phyloP scores from a whole-genome alignment of 441 rosid species.

The Bruguiera hainesii region DNA sequence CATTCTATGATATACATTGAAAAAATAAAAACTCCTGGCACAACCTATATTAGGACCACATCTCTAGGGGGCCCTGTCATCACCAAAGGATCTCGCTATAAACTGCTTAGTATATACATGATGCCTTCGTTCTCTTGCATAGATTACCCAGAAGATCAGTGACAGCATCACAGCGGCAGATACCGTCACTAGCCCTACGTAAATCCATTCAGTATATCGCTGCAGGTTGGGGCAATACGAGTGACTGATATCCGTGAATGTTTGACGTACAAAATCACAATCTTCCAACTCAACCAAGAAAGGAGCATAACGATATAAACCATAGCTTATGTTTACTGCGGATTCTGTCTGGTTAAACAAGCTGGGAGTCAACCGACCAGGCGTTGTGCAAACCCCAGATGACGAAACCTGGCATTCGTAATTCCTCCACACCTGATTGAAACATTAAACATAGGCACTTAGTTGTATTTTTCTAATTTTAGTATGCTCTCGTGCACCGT shows the following conservation, averaged over 20 bases:
- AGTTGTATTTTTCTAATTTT: neutral
- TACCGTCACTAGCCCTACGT: conserved; percentile 63
- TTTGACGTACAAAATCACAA: conserved; percentile 69
- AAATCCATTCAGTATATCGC: conserved; percentile 50
- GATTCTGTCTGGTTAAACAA: conserved; percentile 53
- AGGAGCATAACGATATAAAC: conserved; percentile 65
- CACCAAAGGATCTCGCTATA: neutral
- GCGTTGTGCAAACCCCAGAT: conserved; percentile 51
- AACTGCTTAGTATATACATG: conserved; percentile 52
- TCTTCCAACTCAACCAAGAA: conserved; percentile 64
- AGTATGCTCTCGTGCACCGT: no score
- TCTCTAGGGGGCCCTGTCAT: neutral
- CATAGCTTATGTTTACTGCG: conserved; percentile 67
- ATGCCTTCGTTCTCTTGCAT: conserved; percentile 75
- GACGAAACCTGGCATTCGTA: conserved; percentile 57
- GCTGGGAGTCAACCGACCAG: conserved; percentile 72
- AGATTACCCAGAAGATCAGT: conserved; percentile 78
- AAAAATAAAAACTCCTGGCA: no score
- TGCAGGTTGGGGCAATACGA: conserved; percentile 63
- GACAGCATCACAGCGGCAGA: conserved; percentile 77
- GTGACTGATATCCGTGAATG: conserved; percentile 48
- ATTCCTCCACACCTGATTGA: conserved; percentile 41
- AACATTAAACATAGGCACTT: neutral
- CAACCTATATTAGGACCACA: no score
- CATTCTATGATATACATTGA: no score